These are phyloP conservation scores for Magnusiomyces sp. DNA, from an alignment of 1,139 yeast species.

Conservation along the genomic window DNA sequence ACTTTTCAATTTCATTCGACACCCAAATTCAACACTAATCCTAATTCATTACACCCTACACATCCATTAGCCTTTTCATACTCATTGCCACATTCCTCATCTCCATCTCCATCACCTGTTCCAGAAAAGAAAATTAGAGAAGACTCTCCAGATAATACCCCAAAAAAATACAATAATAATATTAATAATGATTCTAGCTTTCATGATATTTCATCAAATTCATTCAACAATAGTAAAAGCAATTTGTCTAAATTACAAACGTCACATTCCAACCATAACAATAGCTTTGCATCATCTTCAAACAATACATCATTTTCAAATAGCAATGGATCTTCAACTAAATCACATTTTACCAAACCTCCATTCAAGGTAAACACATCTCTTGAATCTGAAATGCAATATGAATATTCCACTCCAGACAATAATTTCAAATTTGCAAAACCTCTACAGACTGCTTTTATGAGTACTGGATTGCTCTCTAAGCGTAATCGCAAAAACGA, in stretches of 20 bases:
- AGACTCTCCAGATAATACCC: background rate
- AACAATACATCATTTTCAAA: background rate
- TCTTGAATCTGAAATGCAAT: conserved; percentile 24
- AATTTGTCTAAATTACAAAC: conserved; percentile 4
- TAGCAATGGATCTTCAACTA: no score
- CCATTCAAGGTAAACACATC: conserved; percentile 22
- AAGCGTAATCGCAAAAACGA: conserved; percentile 44
- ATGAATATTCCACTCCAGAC: conserved; percentile 3
- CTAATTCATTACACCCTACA: conserved; percentile 3
- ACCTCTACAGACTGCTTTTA: conserved; percentile 80
- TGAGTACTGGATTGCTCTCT: conserved; percentile 65
- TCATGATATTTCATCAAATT: no score
- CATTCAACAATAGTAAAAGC: background rate
- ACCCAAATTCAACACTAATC: conserved; percentile 1
- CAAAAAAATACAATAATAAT: no score
- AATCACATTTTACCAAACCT: conserved; percentile 1
- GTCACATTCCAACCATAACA: background rate
- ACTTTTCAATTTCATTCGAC: conserved; percentile 3
- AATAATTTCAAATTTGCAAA: conserved; percentile 56
- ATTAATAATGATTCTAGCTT: no score
- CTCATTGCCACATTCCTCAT: conserved; percentile 8
- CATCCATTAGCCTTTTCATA: conserved; percentile 14
- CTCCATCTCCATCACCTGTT: conserved; percentile 12
- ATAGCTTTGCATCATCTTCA: background rate
- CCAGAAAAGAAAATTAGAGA: background rate